Percentiles rank a stretch among this genome's conserved stretches.
Conservation (phyloP, 2,329 filamentous ascomycete species). For the Ceratocystiopsis minuta region DNA sequence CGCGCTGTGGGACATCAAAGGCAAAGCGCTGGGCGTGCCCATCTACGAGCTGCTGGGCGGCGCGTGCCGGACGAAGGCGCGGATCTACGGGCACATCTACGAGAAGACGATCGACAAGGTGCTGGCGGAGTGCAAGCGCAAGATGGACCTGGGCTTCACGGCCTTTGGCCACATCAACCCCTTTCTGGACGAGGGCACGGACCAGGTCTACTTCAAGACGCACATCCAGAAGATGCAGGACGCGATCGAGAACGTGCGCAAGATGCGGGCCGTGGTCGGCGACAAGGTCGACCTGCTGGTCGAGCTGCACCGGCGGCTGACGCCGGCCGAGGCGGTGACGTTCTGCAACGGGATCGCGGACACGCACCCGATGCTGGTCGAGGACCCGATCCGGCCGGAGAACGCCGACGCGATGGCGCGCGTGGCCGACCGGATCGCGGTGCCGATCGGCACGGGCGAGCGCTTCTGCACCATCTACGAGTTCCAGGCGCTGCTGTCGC, state of each 20-base stretch:
- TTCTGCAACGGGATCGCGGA: not conserved
- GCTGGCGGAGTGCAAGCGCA: not conserved
- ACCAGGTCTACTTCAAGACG: not conserved
- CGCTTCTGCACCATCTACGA: not conserved
- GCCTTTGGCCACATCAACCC: not conserved
- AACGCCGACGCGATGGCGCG: not conserved
- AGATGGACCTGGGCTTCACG: not conserved
- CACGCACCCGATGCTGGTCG: not conserved
- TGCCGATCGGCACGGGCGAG: not conserved
- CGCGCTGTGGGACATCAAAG: not conserved
- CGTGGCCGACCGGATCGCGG: not conserved
- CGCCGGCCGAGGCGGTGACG: not conserved
- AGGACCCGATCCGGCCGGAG: not conserved
- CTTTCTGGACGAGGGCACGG: not conserved
- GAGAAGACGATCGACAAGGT: not conserved
- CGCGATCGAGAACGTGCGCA: not conserved
- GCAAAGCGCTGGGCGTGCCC: not conserved
- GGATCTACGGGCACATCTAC: not conserved
- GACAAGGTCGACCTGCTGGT: not conserved
- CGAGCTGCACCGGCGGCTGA: not conserved
- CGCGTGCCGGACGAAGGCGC: not conserved
- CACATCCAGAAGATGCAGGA: not conserved
- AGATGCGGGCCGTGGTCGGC: not conserved
- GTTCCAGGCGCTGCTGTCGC: not conserved
- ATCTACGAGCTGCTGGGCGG: not conserved